A percentile compares a stretch with the other conserved stretches of the same genome.
Conservation (phyloP, 345 rosid genomes). For the Gossypium mustelinum region DNA sequence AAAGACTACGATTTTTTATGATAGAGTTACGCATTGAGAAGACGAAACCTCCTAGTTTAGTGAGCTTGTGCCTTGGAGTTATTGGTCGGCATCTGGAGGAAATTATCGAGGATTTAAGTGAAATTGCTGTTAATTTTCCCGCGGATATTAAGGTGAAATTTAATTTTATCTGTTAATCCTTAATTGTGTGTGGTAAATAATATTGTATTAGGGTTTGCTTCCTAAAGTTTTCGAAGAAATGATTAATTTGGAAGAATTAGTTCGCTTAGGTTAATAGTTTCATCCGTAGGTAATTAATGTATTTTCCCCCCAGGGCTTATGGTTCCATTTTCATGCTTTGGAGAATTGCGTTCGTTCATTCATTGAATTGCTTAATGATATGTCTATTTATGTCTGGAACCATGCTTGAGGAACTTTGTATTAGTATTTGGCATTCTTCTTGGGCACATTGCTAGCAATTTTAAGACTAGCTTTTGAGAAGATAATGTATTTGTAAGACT, state of each 20-base stretch:
- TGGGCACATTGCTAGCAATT: constrained; percentile 37
- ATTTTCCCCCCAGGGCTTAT: background rate
- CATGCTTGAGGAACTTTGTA: background rate
- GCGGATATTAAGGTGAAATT: constrained; percentile 58
- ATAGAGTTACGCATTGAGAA: constrained; percentile 37
- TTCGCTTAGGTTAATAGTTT: background rate
- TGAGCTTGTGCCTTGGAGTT: constrained; percentile 74
- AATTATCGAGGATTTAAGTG: constrained; percentile 50
- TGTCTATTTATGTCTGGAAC: background rate
- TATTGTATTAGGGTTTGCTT: background rate
- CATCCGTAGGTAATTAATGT: background rate
- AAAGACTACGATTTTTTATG: background rate
- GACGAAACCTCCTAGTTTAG: constrained; percentile 54
- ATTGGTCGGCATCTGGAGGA: constrained; percentile 83
- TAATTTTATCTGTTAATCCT: background rate
- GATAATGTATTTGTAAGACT: background rate
- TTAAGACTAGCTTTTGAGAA: constrained; percentile 30
- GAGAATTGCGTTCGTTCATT: background rate
- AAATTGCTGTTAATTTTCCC: constrained; percentile 59
- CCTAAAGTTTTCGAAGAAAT: background rate
- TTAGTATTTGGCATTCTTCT: background rate
- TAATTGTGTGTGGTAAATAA: background rate
- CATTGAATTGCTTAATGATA: background rate
- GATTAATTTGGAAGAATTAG: background rate
- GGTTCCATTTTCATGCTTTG: background rate